A percentile compares a stretch with the other conserved stretches of the same genome.
phyloP scores from a whole-genome alignment of 805 yeast genomes.

The Yamadazyma laniorum region DNA sequence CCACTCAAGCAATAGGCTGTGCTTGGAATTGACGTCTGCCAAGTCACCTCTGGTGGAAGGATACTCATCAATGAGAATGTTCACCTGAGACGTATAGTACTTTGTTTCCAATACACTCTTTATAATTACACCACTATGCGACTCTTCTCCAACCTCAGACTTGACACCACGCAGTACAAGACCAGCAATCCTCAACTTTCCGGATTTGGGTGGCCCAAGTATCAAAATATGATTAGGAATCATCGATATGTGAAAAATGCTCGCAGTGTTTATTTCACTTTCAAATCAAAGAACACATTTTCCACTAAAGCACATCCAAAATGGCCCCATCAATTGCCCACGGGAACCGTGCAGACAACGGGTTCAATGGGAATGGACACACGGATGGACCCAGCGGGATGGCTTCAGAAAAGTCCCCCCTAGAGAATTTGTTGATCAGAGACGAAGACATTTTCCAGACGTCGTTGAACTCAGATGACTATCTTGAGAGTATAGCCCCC shows the following conservation, averaged over 20 bases:
- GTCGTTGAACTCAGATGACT: slow-evolving; percentile 60
- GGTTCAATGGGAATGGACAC: not conserved
- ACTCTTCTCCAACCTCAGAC: slow-evolving; percentile 25
- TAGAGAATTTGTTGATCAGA: slow-evolving; percentile 38
- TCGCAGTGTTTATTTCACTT: slow-evolving; percentile 1
- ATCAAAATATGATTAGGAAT: slow-evolving; percentile 43
- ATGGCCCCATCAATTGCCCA: slow-evolving; percentile 13
- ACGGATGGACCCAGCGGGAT: not conserved
- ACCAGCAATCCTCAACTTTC: slow-evolving; percentile 34
- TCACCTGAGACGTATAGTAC: slow-evolving; percentile 30
- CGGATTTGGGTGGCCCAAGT: slow-evolving; percentile 43
- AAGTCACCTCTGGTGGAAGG: slow-evolving; percentile 11
- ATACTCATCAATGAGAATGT: slow-evolving; percentile 37
- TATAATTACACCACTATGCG: slow-evolving; percentile 35
- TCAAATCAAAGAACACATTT: not conserved
- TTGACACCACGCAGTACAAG: slow-evolving; percentile 24
- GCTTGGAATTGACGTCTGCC: not conserved
- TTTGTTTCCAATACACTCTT: slow-evolving; percentile 26
- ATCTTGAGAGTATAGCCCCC: slow-evolving; percentile 77
- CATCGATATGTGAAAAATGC: not conserved
- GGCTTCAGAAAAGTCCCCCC: slow-evolving; percentile 25
- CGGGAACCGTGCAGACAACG: not conserved
- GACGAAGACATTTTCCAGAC: slow-evolving; percentile 45
- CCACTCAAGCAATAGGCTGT: slow-evolving; percentile 33
- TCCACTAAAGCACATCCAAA: too few species aligned